Base-by-base conservation (phyloP, 2,329 filamentous ascomycete species). In the Fusarium veterinarium region DNA sequence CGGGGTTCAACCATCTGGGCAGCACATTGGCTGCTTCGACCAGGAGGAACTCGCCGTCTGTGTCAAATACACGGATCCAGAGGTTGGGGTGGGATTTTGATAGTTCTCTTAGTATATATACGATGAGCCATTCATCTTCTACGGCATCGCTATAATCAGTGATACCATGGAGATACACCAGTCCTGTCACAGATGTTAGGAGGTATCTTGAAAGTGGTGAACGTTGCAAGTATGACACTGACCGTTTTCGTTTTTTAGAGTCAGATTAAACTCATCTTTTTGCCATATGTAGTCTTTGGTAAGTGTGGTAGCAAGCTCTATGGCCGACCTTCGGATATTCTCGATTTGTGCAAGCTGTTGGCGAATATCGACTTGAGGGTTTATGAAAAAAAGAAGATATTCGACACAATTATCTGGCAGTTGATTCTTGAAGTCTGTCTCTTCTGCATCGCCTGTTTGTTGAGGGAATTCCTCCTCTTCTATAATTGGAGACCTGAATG, bases 261-360 rank as follows among this genome's bases (percentile, higher is more conserved):
- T 89, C 10, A 97, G 83, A n/a, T 86, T 87, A 71, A 99, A 95
- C 1, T 86, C 84, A 59, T 97, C 95, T 17, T 95, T 90, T 80
- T 99, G 96, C 96, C 96, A 99, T 70, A 99, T 97, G 77, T 98
- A 97, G 69, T 93, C 91, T 74, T 90, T 91, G n/a, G 95, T 86
- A 12, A 94, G 83, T 6, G 87, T 84, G 46, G 89, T 90, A 8
- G 83, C 80, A n/a, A 96, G 82, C 33, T 90, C 86, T 5, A 87
- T 83, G 1, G 93, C 91, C 3, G 90, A 87, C 80, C 91, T 93
- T 59, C 94, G 90, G 14, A 97, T 86, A 25, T 87, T 84, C 63
- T 93, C 91, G n/a, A 98, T 86, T 25, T 88, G 87, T 30, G 89
- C 82, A 16, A 93, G 85, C n/a, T 89, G 84, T 71, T 89, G 88